phyloP scores from a whole-genome alignment of 768 basidiomycete genomes.

The Collybia sordida region DNA sequence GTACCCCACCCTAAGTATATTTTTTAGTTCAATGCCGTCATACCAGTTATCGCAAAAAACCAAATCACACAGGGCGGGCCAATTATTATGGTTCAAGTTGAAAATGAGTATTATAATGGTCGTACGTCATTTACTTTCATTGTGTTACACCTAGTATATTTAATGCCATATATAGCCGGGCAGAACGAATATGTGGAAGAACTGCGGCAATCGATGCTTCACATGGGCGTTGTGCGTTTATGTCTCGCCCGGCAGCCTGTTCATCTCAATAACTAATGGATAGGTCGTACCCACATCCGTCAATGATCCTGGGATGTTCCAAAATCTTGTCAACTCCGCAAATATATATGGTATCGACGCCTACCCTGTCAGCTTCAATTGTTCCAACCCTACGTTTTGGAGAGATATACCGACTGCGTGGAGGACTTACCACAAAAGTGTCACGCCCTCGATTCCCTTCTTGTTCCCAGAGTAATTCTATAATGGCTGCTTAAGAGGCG shows the following conservation, averaged over 20 bases:
- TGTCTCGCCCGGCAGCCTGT: too few relatives aligned
- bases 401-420: conserved; percentile 15
- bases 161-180: conserved; percentile 4
- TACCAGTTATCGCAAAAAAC: conserved; percentile 13
- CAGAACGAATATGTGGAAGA: conserved; percentile 16
- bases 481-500: neutral
- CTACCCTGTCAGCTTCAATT: conserved; percentile 16
- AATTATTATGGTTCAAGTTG: conserved; percentile 15
- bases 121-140: neutral
- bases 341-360: conserved; percentile 17
- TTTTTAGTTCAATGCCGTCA: conserved; percentile 14
- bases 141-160: neutral
- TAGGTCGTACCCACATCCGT: conserved; percentile 15
- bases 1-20: too few relatives aligned
- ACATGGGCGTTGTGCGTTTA: conserved; percentile 10
- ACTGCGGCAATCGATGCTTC: conserved; percentile 12
- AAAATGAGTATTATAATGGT: conserved; percentile 17
- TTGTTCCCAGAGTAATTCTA: conserved; percentile 14
- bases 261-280: neutral
- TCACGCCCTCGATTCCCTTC: conserved; percentile 15
- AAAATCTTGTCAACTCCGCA: conserved; percentile 13
- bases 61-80: conserved; percentile 14
- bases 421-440: conserved; percentile 16
- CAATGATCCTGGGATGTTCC: conserved; percentile 14
- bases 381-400: conserved; percentile 12